Evolutionary conservation across 257 asterid genomes (phyloP), one percentile per base, ranked within the genome.

Genomic region (Buddleja alternifolia): DNA sequence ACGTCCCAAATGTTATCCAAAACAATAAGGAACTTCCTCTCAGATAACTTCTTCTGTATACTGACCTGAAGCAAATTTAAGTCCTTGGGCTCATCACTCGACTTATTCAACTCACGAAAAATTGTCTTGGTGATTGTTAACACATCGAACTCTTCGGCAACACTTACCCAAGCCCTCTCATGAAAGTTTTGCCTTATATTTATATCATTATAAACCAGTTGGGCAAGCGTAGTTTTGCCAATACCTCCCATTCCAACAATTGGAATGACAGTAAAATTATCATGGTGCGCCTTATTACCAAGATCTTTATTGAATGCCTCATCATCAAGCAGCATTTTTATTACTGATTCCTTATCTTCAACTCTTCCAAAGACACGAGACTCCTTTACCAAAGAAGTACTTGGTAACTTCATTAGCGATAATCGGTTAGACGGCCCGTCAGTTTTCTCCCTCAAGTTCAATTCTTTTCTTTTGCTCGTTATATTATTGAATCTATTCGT

Each of bases 191-290:
- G 4, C 4, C 25, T 0, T 17, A 63, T 47, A 2, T 14, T 37
- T 45, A 69, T 44, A 67, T 78, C 78, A 14, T 78, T 73, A 50
- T 73, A 82, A 23, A 73, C 69, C 0, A 51, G 41, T 51, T 79
- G 79, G 20, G 82, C 76, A 21, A 82, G 75, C 6, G 82, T 80
- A 0, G 80, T 80, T 66, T 77, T 80, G 21, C 82, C 85, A 16
- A 80, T 47, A 1, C 82, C 84, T 24, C 85, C 85, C 83, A 80
- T 80, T 41, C 85, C 88, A 68, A 80, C 75, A 55, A 80, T 83
- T 2, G 85, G 83, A 66, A 80, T 66, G 4, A 72, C 68, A 16
- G 73, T 60, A 24, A 75, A 75, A 21, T 52, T 52, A 7, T 73
- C 63, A 4, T 45, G 14, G 44, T 53, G 45, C 10, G 9, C 41